A percentile compares a stretch with the other conserved stretches of the same genome.
Conservation (phyloP, 495 filamentous ascomycete genomes). For the Parathielavia appendiculata region DNA sequence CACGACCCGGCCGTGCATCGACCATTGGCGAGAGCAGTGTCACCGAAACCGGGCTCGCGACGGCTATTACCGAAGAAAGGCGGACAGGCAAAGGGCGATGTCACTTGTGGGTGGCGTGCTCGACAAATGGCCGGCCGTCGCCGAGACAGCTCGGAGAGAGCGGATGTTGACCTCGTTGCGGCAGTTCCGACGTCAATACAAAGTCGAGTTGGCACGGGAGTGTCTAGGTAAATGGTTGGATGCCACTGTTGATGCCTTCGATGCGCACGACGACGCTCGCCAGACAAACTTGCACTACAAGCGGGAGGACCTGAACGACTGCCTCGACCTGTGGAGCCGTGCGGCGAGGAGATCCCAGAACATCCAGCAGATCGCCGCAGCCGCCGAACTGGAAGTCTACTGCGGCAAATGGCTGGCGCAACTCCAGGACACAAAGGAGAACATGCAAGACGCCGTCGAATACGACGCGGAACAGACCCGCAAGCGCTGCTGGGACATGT, state of each 20-base stretch:
- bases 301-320: constrained; percentile 25
- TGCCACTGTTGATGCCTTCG: constrained; percentile 16
- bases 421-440: constrained; percentile 19
- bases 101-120: constrained; percentile 21
- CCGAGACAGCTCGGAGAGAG: constrained; percentile 20
- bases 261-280: constrained; percentile 19
- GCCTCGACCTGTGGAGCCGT: constrained; percentile 25
- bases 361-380: constrained; percentile 24
- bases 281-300: constrained; percentile 21
- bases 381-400: constrained; percentile 28
- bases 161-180: constrained; percentile 26
- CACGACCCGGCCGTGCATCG: constrained; percentile 24
- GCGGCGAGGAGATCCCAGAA: constrained; percentile 10
- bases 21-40: constrained; percentile 24
- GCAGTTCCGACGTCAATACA: constrained; percentile 29
- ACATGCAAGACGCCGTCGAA: constrained; percentile 25
- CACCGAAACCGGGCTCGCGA: constrained; percentile 7
- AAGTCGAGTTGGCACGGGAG: constrained; percentile 22
- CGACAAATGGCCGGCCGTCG: constrained; percentile 25
- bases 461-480: constrained; percentile 24
- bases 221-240: constrained; percentile 24
- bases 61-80: constrained; percentile 11
- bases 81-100: constrained; percentile 11
- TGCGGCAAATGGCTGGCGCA: constrained; percentile 20
- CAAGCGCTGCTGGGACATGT: constrained; percentile 17